phyloP scores from a whole-genome alignment of 2,329 filamentous ascomycete species.

The Pseudocercospora pini-densiflorae region DNA sequence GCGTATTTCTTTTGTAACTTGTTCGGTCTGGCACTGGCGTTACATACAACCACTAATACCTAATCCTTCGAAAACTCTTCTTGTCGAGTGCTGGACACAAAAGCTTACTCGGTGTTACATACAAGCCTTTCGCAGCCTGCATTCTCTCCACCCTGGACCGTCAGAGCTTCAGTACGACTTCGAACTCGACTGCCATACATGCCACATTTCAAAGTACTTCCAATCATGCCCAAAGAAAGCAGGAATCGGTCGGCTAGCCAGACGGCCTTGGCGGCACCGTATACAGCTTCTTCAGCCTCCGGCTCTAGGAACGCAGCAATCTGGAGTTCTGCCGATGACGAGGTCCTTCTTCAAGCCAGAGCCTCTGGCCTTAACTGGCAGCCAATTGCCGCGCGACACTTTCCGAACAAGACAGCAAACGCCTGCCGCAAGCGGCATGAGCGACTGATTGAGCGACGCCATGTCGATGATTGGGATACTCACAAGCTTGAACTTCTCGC shows the following conservation, averaged over 20 bases:
- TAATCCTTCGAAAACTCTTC: slow-evolving; percentile 22
- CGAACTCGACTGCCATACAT: slow-evolving; percentile 28
- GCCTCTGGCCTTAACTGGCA: slow-evolving; percentile 81
- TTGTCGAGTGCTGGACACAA: slow-evolving; percentile 32
- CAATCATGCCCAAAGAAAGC: slow-evolving; percentile 53
- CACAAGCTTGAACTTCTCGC: slow-evolving; percentile 75
- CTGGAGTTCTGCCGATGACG: slow-evolving; percentile 77
- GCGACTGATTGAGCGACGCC: slow-evolving; percentile 74
- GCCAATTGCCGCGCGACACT: slow-evolving; percentile 76
- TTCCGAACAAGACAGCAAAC: slow-evolving; percentile 76
- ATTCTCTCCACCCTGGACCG: neutral
- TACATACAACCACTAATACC: slow-evolving; percentile 24
- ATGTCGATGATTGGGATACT: slow-evolving; percentile 78
- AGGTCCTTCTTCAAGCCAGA: slow-evolving; percentile 71
- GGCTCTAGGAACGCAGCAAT: slow-evolving; percentile 47
- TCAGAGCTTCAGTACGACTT: slow-evolving; percentile 1
- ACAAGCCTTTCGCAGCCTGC: neutral
- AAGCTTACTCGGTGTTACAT: neutral
- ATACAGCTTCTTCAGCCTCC: slow-evolving; percentile 40
- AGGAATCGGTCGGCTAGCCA: slow-evolving; percentile 34
- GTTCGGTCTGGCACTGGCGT: slow-evolving; percentile 40
- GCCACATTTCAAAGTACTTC: slow-evolving; percentile 32
- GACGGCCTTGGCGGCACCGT: slow-evolving; percentile 39
- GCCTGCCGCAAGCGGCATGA: slow-evolving; percentile 91
- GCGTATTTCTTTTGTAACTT: slow-evolving; percentile 36